Conservation (phyloP, 306 rosid genomes). For the Vigna reflexopilosa region DNA sequence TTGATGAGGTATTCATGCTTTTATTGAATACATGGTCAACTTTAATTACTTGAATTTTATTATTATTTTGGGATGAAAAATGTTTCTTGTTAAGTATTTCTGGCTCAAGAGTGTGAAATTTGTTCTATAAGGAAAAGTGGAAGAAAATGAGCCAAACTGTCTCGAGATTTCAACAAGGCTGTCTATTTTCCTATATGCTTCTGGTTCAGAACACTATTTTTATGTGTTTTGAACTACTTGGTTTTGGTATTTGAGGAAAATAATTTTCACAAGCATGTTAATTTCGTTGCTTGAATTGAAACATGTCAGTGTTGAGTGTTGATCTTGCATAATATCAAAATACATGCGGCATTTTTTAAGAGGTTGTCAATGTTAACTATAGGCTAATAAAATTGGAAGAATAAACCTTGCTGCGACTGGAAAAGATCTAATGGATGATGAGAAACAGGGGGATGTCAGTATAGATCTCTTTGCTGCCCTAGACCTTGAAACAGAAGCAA, state of each 20-base stretch:
- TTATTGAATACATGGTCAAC: neutral
- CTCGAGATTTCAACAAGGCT: neutral
- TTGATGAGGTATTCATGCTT: constrained; percentile 82
- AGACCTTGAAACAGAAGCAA: constrained; percentile 84
- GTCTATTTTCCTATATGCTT: constrained; percentile 24
- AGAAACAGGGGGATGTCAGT: constrained; percentile 89
- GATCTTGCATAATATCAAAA: constrained; percentile 17
- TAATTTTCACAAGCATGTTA: constrained; percentile 11
- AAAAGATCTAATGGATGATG: constrained; percentile 98
- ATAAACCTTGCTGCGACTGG: constrained; percentile 98
- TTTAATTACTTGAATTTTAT: neutral
- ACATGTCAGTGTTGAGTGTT: neutral
- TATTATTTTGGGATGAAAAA: constrained; percentile 1
- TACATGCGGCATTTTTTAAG: constrained; percentile 6
- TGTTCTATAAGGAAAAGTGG: constrained; percentile 7
- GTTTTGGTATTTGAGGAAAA: constrained; percentile 18
- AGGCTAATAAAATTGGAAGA: constrained; percentile 95
- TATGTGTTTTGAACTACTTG: neutral
- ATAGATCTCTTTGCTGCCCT: constrained; percentile 86
- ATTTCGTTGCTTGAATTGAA: constrained; percentile 23
- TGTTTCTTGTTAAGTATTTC: neutral
- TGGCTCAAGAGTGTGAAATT: neutral
- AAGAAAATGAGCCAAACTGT: constrained; percentile 9
- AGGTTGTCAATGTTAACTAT: constrained; percentile 44
- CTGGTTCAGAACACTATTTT: neutral